phyloP scores from a whole-genome alignment of 225 moss, liverwort and hornwort species.

The Neckera pumila region DNA sequence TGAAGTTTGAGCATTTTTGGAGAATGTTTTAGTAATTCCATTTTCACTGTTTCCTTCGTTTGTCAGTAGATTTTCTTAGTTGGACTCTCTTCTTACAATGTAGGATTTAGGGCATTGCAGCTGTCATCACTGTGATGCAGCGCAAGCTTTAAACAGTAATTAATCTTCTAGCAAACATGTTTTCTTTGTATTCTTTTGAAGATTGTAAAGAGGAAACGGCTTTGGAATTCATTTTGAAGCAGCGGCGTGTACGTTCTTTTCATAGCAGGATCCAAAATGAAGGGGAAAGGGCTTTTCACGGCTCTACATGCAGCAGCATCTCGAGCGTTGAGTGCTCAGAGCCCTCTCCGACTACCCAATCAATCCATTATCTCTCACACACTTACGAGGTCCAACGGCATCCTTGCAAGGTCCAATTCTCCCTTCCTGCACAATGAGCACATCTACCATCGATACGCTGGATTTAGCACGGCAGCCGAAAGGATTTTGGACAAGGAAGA shows the following conservation, averaged over 20 bases:
- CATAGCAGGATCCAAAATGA: conserved; percentile 12
- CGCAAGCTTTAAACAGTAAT: neutral
- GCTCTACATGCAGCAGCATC: conserved; percentile 12
- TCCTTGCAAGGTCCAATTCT: neutral
- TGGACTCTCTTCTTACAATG: neutral
- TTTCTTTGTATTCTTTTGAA: neutral
- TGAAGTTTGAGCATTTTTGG: neutral
- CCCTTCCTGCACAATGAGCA: neutral
- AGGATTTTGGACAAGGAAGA: conserved; percentile 19
- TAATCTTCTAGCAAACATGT: neutral
- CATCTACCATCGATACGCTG: neutral
- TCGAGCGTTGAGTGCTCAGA: conserved; percentile 6
- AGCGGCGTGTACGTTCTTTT: neutral
- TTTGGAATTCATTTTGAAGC: neutral
- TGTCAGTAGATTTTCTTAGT: neutral
- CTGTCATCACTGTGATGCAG: neutral
- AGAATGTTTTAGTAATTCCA: neutral
- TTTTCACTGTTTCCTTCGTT: neutral
- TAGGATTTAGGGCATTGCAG: neutral
- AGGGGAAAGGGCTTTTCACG: conserved; percentile 4
- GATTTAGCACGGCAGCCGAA: conserved; percentile 14
- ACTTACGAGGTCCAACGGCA: neutral
- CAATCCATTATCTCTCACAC: neutral
- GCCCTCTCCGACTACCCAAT: neutral
- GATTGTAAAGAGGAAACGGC: neutral